Evolutionary conservation across 352 stramenopile genomes (phyloP).

Genomic region (Thraustochytrium striatum): DNA sequence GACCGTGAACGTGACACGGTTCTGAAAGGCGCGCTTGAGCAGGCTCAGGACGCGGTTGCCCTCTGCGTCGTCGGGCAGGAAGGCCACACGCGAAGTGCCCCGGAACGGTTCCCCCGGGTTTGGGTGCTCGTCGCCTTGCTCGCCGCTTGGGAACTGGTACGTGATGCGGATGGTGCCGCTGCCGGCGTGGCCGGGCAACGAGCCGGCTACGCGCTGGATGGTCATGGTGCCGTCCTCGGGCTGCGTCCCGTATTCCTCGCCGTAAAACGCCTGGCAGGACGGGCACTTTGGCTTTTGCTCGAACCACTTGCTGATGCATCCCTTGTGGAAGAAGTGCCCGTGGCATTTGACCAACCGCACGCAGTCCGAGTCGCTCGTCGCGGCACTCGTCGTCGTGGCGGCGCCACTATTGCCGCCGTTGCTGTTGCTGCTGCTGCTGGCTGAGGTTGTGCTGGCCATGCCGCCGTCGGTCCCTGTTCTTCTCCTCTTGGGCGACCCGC

Average conservation of each 20-base stretch:
- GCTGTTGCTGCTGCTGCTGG: too few species aligned
- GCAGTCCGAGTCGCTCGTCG: too few species aligned
- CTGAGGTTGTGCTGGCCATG: too few species aligned
- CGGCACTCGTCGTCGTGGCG: too few species aligned
- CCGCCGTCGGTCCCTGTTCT: too few species aligned
- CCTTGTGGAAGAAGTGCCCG: slow-evolving; percentile 36
- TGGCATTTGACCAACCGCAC: slow-evolving; percentile 8
- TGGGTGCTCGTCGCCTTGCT: slow-evolving; percentile 43
- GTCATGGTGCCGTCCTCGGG: slow-evolving; percentile 18
- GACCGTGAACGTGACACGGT: slow-evolving; percentile 47
- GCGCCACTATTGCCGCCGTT: too few species aligned
- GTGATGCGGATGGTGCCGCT: slow-evolving; percentile 34
- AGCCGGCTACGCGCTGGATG: not conserved
- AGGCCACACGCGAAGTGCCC: slow-evolving; percentile 35
- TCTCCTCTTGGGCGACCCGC: too few species aligned
- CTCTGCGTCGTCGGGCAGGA: slow-evolving; percentile 48
- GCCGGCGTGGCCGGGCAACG: not conserved
- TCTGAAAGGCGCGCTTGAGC: slow-evolving; percentile 46
- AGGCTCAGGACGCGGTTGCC: slow-evolving; percentile 8
- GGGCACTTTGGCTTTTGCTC: slow-evolving; percentile 31
- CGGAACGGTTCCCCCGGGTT: slow-evolving; percentile 28
- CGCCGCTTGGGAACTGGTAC: slow-evolving; percentile 40
- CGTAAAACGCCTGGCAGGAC: not conserved
- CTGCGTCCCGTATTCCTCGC: slow-evolving; percentile 29
- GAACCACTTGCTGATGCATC: slow-evolving; percentile 46